phyloP scores from a whole-genome alignment of 768 basidiomycete species.

The Kwoniella sp. region DNA sequence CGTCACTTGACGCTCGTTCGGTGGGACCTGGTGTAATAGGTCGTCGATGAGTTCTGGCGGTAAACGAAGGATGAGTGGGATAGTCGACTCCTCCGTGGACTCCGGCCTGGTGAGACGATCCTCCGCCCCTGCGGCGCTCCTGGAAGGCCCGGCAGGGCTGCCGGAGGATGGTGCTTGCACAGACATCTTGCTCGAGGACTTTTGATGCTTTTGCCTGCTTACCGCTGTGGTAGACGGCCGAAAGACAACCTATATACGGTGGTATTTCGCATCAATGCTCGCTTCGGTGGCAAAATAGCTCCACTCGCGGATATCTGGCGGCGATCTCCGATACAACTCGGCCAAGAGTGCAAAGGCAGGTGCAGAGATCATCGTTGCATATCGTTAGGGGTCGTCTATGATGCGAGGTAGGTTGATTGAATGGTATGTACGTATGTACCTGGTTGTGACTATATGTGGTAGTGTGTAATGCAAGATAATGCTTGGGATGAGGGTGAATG shows the following conservation, averaged over 20 bases:
- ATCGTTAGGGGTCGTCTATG: constrained; percentile 10
- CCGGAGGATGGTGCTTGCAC: not conserved
- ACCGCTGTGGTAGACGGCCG: no score
- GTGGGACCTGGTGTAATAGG: constrained; percentile 58
- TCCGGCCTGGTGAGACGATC: no score
- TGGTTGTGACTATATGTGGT: not conserved
- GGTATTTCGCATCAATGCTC: no score
- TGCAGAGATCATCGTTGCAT: not conserved
- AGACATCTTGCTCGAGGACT: constrained; percentile 4
- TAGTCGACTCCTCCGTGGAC: no score
- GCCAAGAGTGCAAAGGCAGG: not conserved
- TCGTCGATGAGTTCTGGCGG: constrained; percentile 66
- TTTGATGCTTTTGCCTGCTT: no score
- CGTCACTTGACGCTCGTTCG: constrained; percentile 55
- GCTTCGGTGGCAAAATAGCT: no score
- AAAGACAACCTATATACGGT: no score
- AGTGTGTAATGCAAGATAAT: not conserved
- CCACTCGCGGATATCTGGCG: no score
- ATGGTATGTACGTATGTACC: constrained; percentile 3
- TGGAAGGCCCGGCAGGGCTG: no score
- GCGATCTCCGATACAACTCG: no score
- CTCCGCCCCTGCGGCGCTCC: no score
- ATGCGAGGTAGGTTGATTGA: constrained; percentile 7
- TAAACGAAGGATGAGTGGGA: constrained; percentile 44
- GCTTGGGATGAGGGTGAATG: not conserved